Conservation (phyloP, 352 stramenopile species). For the Phytophthora rubi region DNA sequence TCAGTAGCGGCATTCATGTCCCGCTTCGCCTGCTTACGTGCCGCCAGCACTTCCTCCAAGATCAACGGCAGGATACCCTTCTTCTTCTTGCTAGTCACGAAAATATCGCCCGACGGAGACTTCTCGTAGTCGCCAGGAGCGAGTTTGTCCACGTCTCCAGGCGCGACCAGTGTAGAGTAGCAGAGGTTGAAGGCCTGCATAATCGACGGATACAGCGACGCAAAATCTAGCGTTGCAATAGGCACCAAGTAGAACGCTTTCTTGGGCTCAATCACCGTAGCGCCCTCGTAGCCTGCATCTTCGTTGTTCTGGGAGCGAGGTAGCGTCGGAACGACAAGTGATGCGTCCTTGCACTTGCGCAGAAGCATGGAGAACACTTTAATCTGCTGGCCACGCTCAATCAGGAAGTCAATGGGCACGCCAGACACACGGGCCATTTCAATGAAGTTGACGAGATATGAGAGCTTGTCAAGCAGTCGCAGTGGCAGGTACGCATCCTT, state of each 20-base stretch:
- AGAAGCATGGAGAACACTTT: constrained; percentile 99
- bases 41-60: constrained; percentile 97
- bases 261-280: constrained; percentile 99
- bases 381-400: constrained; percentile 99
- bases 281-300: constrained; percentile 96
- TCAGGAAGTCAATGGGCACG: constrained; percentile 98
- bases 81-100: constrained; percentile 95
- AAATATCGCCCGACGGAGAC: constrained; percentile 96
- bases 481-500: constrained; percentile 98
- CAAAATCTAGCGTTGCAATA: constrained; percentile 99
- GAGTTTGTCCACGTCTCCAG: constrained; percentile 67
- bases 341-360: constrained; percentile 94
- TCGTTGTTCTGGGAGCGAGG: constrained; percentile 86
- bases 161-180: constrained; percentile 98
- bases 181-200: constrained; percentile 99
- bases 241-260: constrained; percentile 99
- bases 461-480: constrained; percentile 98
- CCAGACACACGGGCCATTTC: constrained; percentile 99
- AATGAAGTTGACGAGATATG: constrained; percentile 99
- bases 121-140: constrained; percentile 87
- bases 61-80: constrained; percentile 99
- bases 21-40: constrained; percentile 98
- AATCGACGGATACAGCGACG: constrained; percentile 99
- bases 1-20: constrained; percentile 99
- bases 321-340: constrained; percentile 96